A percentile compares a stretch with the other conserved stretches of the same genome.
Conservation (phyloP, 1,139 yeast genomes). For the Yamadazyma jaroonii region DNA sequence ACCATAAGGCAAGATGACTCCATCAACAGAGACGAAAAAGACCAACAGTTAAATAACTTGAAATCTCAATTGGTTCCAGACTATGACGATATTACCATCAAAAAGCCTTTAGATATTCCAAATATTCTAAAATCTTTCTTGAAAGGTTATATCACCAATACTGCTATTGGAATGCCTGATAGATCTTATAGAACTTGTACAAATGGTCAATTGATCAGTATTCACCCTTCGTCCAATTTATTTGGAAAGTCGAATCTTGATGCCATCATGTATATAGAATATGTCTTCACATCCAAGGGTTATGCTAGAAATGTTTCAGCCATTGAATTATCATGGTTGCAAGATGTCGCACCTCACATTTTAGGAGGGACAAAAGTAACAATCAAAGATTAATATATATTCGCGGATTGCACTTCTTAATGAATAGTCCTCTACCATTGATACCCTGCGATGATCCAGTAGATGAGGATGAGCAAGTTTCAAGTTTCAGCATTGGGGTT, state of each 20-base stretch:
- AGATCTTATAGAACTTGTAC: constrained; percentile 83
- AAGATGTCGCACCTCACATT: constrained; percentile 74
- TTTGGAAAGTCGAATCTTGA: constrained; percentile 77
- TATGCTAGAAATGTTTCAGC: constrained; percentile 87
- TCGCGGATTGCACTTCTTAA: not conserved
- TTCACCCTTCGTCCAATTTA: constrained; percentile 89
- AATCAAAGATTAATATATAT: constrained; percentile 14
- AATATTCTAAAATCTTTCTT: constrained; percentile 72
- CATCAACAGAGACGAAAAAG: constrained; percentile 25
- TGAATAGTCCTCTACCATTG: constrained; percentile 14
- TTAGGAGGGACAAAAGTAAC: constrained; percentile 43
- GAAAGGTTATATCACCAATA: constrained; percentile 76
- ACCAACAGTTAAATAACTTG: constrained; percentile 24
- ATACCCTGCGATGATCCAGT: constrained; percentile 14
- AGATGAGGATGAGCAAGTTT: constrained; percentile 1
- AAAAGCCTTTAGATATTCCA: constrained; percentile 49
- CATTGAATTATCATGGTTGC: constrained; percentile 84
- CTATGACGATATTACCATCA: constrained; percentile 22
- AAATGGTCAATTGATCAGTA: constrained; percentile 75
- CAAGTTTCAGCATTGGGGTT: constrained; percentile 5
- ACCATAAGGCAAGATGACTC: constrained; percentile 40
- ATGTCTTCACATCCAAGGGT: constrained; percentile 88
- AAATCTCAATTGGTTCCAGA: constrained; percentile 24
- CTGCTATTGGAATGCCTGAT: constrained; percentile 95
- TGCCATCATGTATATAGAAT: constrained; percentile 92